phyloP scores from a whole-genome alignment of 1,139 yeast species.

The Saccharomyces hybrid region DNA sequence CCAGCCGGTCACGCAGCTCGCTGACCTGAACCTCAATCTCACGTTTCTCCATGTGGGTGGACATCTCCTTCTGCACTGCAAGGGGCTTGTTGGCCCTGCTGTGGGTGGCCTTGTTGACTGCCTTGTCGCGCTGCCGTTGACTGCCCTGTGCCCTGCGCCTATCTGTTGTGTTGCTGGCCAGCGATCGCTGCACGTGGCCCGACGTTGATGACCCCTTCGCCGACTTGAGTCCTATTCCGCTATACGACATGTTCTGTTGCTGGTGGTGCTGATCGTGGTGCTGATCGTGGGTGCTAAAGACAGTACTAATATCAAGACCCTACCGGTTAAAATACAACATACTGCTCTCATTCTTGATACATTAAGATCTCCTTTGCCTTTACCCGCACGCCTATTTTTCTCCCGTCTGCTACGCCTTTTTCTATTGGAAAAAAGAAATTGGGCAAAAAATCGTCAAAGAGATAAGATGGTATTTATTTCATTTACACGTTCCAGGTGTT shows the following conservation, averaged over 20 bases:
- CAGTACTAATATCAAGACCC: not conserved
- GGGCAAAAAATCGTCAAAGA: not conserved
- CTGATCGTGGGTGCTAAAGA: not conserved
- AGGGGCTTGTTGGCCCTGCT: not conserved
- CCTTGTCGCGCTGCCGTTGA: not conserved
- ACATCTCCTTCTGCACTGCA: constrained; percentile 5
- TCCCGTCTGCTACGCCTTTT: not conserved
- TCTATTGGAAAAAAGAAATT: not conserved
- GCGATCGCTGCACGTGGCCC: constrained; percentile 26
- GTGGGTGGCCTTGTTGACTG: not conserved
- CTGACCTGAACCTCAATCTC: constrained; percentile 21
- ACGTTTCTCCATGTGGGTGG: constrained; percentile 11
- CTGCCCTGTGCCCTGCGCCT: not conserved
- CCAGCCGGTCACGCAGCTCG: constrained; percentile 21
- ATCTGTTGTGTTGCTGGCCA: constrained; percentile 11
- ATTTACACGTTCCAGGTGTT: not conserved
- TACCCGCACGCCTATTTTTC: not conserved
- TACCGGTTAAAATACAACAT: not conserved
- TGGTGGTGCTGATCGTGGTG: not conserved
- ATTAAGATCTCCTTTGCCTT: not conserved
- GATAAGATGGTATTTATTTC: not conserved
- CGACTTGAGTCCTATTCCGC: constrained; percentile 26
- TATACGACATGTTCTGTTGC: constrained; percentile 17
- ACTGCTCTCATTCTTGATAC: not conserved
- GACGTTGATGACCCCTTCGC: constrained; percentile 32